Evolutionary conservation across 2,329 filamentous ascomycete species (phyloP), one percentile per base, ranked within the genome.

Genomic region (Thelonectria rubi): DNA sequence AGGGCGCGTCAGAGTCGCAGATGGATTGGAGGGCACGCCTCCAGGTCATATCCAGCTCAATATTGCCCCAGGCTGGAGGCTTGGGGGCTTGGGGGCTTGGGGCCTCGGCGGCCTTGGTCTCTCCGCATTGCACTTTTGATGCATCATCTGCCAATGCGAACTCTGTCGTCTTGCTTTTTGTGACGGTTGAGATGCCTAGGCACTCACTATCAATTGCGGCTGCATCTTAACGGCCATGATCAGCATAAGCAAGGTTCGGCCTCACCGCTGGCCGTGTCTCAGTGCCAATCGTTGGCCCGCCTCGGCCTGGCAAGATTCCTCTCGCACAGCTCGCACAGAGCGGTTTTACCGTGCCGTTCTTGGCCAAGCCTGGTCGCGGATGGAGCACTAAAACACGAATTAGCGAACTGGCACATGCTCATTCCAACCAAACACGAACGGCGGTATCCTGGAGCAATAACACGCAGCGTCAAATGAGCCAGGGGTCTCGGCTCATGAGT

Each of bases 401-500:
- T 54, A 54, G 51, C 51, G 24, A 46, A 34, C 40, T 18, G 40
- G 51, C 40, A 54, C 37, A 18, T 54, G 58, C 52, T 57, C 59
- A 52, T 60, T 52, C 32, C 50, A 55, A 45, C 59, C 49, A 14
- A 48, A 24, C 57, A 60, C 66, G 42, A 67, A 64, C 57, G 60
- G 30, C 32, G 26, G 42, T n/a, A 45, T 26, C 40, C 32, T 55
- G 49, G 42, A 55, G 43, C 50, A 52, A 58, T 51, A 60, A 39
- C 42, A 37, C 47, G 24, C 52, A 48, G 53, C 55, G 34, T 53
- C 59, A 61, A 57, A 63, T 57, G 46, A 55, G 60, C 65, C 68
- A 69, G 63, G 65, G 63, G 65, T 61, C 59, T 55, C 30, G 58
- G 53, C 51, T 57, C 24, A 11, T 12, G 45, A 46, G 72, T 74